Base-by-base conservation (phyloP, 192 early-diverging fungal species). In the Backusella psychrophila region DNA sequence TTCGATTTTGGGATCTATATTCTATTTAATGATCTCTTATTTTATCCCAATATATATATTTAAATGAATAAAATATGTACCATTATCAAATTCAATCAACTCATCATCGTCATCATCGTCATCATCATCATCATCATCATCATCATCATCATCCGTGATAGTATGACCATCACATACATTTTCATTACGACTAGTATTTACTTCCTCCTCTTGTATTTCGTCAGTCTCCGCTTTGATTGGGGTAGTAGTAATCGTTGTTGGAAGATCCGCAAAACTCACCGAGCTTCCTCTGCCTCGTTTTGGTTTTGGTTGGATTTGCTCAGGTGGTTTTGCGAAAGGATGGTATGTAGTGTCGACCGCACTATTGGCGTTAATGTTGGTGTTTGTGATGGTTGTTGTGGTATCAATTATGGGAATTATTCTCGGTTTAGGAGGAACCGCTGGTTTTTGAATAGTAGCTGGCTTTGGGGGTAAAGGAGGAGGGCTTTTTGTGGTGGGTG, bases 401-500 rank as follows among this genome's bases (percentile, higher is more conserved):
- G 72, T 53, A 31, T 49, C 26, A 11, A 52, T 66, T 3, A 29
- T 19, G 38, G 49, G 73, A 35, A 74, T 7, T 46, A 77, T 70
- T 17, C 73, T 82, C 9, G 86, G 86, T 81, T 86, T 88, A 44
- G 87, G 87, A 23, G 87, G 87, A 72, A 88, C 69, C 14, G 83
- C 66, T 69, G 29, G 75, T 19, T 66, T 56, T 26, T 71, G 75
- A 56, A 44, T 72, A 66, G 41, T 34, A 23, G n/a, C 42, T 70
- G 34, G 83, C 66, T 76, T 82, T 66, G 19, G 80, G 71, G 74
- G 70, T 72, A 73, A 26, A 12, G 71, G 83, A 76, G 52, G 46
- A 49, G 56, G 38, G 42, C 38, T 46, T 42, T 42, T 66, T 33
- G 56, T 49, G 8, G 39, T 9, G 15, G 75, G 35, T 4, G 23